phyloP scores from a whole-genome alignment of 1,139 yeast species.

The Protomyces pachydermus region DNA sequence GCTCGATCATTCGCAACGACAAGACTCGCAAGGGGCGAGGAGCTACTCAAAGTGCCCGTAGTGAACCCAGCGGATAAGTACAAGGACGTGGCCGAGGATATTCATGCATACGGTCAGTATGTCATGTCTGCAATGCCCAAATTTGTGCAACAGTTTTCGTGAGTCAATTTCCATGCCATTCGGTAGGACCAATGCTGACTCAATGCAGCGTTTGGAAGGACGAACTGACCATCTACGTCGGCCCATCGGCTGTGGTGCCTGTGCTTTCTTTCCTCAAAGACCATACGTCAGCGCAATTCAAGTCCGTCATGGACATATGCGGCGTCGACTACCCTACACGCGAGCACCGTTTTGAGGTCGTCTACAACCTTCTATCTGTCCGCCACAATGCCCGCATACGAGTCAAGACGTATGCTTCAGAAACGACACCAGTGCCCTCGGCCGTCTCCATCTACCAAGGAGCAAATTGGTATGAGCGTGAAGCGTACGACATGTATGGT shows the following conservation, averaged over 20 bases:
- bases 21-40: conserved; percentile 8
- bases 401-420: conserved; percentile 84
- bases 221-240: conserved; percentile 70
- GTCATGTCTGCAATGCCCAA: conserved; percentile 76
- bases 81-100: conserved; percentile 61
- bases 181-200: neutral
- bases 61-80: conserved; percentile 76
- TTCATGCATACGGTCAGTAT: conserved; percentile 79
- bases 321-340: conserved; percentile 85
- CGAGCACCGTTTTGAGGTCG: conserved; percentile 79
- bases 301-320: conserved; percentile 72
- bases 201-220: conserved; percentile 69
- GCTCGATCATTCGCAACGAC: conserved; percentile 18
- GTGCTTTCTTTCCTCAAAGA: conserved; percentile 64
- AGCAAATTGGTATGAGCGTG: conserved; percentile 64
- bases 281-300: conserved; percentile 78
- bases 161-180: neutral
- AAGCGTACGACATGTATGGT: conserved; percentile 30
- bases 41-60: conserved; percentile 50
- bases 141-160: conserved; percentile 69
- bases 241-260: conserved; percentile 71
- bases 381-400: conserved; percentile 84
- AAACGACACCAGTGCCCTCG: conserved; percentile 76
- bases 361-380: conserved; percentile 72
- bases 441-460: conserved; percentile 67